Evolutionary conservation across 1,139 yeast species (phyloP).

Genomic region (Suhomyces terraborum): DNA sequence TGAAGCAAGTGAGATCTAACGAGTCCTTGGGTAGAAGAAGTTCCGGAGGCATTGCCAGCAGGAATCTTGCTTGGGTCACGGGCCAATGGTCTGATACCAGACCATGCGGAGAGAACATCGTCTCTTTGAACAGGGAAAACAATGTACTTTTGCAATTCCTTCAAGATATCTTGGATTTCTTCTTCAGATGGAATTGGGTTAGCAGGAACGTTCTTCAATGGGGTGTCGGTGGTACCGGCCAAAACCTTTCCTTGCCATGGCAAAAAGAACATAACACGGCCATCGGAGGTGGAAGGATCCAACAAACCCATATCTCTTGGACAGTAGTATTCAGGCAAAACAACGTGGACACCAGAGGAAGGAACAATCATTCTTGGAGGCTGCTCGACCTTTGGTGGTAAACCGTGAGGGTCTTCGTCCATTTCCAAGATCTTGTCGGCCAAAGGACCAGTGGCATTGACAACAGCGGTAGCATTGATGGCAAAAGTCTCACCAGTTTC

Average conservation of each 20-base stretch:
- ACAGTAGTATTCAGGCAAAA: slow-evolving; percentile 89
- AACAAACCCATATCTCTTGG: slow-evolving; percentile 86
- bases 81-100: slow-evolving; percentile 94
- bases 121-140: slow-evolving; percentile 87
- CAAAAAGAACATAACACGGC: slow-evolving; percentile 93
- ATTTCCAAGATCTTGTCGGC: slow-evolving; percentile 82
- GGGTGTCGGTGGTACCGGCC: slow-evolving; percentile 95
- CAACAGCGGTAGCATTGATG: slow-evolving; percentile 71
- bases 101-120: slow-evolving; percentile 94
- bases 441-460: slow-evolving; percentile 95
- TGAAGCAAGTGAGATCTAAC: slow-evolving; percentile 88
- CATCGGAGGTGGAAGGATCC: slow-evolving; percentile 92
- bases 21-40: slow-evolving; percentile 70
- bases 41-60: slow-evolving; percentile 40
- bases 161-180: slow-evolving; percentile 85
- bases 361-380: slow-evolving; percentile 86
- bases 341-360: slow-evolving; percentile 90
- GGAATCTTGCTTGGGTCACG: slow-evolving; percentile 74
- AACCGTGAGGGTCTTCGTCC: slow-evolving; percentile 73
- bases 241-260: slow-evolving; percentile 98
- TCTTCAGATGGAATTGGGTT: slow-evolving; percentile 87
- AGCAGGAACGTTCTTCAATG: slow-evolving; percentile 71
- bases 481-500: slow-evolving; percentile 67
- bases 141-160: slow-evolving; percentile 86
- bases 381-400: slow-evolving; percentile 53